Evolutionary conservation across 2,329 filamentous ascomycete species (phyloP).

Genomic region (Ascochyta rabiei): DNA sequence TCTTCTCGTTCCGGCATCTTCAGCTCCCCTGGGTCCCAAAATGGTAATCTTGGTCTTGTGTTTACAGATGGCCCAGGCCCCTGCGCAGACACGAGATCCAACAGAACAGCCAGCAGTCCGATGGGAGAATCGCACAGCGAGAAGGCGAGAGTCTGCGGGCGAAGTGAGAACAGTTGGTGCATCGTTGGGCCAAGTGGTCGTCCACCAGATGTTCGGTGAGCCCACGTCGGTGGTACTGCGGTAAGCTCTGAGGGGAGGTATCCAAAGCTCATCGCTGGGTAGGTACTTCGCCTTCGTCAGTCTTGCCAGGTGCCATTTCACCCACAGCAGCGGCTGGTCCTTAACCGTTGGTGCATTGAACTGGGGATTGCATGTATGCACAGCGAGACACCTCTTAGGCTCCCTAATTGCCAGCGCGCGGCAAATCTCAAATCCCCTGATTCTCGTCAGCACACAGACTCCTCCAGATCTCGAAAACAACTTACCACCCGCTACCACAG

Average conservation of each 20-base stretch:
- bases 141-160: constrained; percentile 46
- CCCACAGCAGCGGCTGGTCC: constrained; percentile 56
- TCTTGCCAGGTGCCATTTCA: constrained; percentile 62
- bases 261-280: constrained; percentile 60
- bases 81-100: constrained; percentile 42
- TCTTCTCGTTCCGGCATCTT: constrained; percentile 29
- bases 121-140: constrained; percentile 48
- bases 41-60: constrained; percentile 35
- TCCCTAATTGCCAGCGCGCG: constrained; percentile 57
- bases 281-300: constrained; percentile 46
- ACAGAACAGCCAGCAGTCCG: constrained; percentile 41
- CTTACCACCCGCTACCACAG: constrained; percentile 59
- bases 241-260: constrained; percentile 58
- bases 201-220: background rate
- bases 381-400: constrained; percentile 60
- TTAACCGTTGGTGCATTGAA: constrained; percentile 57
- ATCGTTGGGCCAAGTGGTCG: constrained; percentile 23
- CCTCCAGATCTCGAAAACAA: background rate
- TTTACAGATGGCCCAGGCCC: constrained; percentile 19
- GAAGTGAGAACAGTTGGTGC: constrained; percentile 36
- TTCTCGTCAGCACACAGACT: background rate
- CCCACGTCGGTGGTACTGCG: background rate
- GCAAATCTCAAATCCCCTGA: constrained; percentile 52
- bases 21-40: constrained; percentile 39
- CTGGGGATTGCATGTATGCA: constrained; percentile 66